Conservation (phyloP, 176 grass and related monocot species). For the Raddia guianensis region DNA sequence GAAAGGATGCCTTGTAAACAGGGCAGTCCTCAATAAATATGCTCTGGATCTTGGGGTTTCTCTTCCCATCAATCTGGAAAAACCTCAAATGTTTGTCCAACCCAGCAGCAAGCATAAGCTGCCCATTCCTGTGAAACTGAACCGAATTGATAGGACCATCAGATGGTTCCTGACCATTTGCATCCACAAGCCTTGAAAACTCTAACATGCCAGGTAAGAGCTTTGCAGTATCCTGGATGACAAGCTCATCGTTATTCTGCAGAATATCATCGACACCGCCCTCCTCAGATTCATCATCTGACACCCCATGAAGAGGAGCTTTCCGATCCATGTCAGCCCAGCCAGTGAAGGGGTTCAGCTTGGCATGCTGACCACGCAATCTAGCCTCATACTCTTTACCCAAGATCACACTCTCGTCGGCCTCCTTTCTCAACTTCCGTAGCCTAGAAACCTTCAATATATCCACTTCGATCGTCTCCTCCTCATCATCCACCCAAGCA, state of each 20-base stretch:
- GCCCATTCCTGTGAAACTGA: constrained; percentile 85
- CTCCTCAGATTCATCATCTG: constrained; percentile 36
- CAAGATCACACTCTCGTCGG: constrained; percentile 58
- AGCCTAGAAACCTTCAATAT: constrained; percentile 65
- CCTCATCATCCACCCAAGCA: constrained; percentile 73
- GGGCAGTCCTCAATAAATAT: constrained; percentile 72
- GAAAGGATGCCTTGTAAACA: constrained; percentile 67
- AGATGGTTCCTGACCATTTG: constrained; percentile 63
- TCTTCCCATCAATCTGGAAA: constrained; percentile 83
- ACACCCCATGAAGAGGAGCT: not conserved
- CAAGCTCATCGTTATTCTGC: constrained; percentile 30
- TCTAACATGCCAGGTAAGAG: constrained; percentile 73
- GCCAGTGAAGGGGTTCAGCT: constrained; percentile 65
- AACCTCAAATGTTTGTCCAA: constrained; percentile 70
- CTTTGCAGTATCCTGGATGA: constrained; percentile 51
- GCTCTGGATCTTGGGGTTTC: constrained; percentile 72
- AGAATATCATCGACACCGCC: constrained; percentile 45
- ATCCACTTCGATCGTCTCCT: constrained; percentile 62
- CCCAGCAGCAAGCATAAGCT: constrained; percentile 73
- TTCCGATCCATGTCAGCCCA: constrained; percentile 62
- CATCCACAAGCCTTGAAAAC: constrained; percentile 77
- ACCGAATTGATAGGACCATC: constrained; percentile 75
- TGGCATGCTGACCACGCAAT: constrained; percentile 59
- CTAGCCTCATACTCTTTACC: constrained; percentile 67
- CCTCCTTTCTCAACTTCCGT: constrained; percentile 73